These are phyloP conservation scores for Neonectria neomacrospora DNA, from an alignment of 2,329 filamentous ascomycete genomes.

Conservation along the genomic window DNA sequence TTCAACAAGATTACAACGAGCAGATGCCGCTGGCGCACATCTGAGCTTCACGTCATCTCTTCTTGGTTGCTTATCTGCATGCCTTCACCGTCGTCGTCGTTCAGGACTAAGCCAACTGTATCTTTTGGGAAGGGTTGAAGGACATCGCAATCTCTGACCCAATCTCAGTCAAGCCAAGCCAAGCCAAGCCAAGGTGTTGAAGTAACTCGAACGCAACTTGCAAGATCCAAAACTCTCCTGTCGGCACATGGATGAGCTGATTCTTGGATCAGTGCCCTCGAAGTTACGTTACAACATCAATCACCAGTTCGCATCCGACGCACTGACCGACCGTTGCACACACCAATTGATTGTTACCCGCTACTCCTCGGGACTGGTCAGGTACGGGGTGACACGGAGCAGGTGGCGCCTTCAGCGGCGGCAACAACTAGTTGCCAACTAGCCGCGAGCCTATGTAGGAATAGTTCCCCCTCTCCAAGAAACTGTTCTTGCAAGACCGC, in stretches of 20 bases:
- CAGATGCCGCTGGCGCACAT: constrained; percentile 39
- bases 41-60: constrained; percentile 30
- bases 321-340: constrained; percentile 23
- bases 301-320: constrained; percentile 11
- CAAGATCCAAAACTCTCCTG: background rate
- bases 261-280: background rate
- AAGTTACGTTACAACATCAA: constrained; percentile 3
- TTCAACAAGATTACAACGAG: constrained; percentile 43
- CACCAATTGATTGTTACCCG: constrained; percentile 16
- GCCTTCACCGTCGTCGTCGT: background rate
- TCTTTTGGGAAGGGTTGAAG: background rate
- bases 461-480: background rate
- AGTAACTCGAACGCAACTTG: background rate
- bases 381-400: constrained; percentile 15
- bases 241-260: background rate
- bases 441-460: constrained; percentile 11
- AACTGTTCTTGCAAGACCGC: constrained; percentile 21
- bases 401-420: constrained; percentile 12
- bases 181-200: background rate
- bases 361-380: constrained; percentile 11
- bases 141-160: background rate
- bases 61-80: constrained; percentile 14
- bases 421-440: constrained; percentile 8
- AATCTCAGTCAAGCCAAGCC: background rate
- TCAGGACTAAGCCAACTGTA: background rate